Evolutionary conservation across 2,329 filamentous ascomycete species (phyloP).

Genomic region (Pseudocercospora musae): DNA sequence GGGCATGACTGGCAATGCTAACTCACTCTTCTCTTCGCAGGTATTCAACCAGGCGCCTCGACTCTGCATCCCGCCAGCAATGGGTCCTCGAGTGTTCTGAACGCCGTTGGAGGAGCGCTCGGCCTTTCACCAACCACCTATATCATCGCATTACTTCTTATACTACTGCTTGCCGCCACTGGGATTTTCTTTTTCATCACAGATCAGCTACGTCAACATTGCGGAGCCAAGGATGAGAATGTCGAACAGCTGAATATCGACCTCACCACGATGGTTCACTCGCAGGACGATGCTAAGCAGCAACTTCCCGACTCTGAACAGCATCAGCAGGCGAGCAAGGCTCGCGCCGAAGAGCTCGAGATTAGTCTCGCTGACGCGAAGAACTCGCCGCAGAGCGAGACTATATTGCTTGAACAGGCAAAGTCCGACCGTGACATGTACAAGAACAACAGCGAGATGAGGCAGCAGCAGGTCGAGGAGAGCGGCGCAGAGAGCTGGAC

Average conservation of each 20-base stretch:
- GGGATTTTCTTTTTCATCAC: neutral
- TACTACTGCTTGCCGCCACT: neutral
- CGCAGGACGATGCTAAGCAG: neutral
- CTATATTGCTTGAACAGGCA: neutral
- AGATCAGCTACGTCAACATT: neutral
- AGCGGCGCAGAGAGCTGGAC: neutral
- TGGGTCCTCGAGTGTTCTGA: neutral
- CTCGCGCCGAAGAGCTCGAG: neutral
- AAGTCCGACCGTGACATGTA: neutral
- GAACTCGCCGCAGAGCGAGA: neutral
- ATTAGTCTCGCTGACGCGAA: neutral
- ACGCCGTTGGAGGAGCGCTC: neutral
- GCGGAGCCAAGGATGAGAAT: neutral
- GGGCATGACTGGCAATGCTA: neutral
- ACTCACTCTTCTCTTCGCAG: neutral
- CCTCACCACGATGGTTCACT: neutral
- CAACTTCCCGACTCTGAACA: neutral
- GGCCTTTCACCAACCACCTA: neutral
- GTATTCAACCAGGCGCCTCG: neutral
- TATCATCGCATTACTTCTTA: neutral
- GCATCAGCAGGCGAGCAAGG: neutral
- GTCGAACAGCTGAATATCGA: neutral
- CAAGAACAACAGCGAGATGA: neutral
- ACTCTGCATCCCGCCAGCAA: neutral
- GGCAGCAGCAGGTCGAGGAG: neutral